A percentile compares a stretch with the other conserved stretches of the same genome.
Evolutionary conservation across 441 rosid species (phyloP).

Genomic region (Adansonia rubrostipa): DNA sequence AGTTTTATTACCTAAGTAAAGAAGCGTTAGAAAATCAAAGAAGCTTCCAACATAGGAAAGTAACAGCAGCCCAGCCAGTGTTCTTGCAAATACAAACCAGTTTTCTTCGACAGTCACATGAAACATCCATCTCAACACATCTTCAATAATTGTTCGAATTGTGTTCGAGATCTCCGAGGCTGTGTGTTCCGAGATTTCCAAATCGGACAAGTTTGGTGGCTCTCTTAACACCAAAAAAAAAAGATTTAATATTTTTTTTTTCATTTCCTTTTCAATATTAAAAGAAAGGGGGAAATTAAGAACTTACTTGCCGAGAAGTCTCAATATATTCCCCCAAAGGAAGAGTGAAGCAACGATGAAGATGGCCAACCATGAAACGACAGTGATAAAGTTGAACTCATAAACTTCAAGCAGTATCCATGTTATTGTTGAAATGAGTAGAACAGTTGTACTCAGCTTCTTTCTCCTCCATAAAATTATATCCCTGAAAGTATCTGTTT

Average conservation of each 20-base stretch:
- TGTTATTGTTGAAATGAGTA: conserved; percentile 46
- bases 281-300: neutral
- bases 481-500: conserved; percentile 43
- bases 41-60: conserved; percentile 50
- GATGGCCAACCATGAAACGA: conserved; percentile 57
- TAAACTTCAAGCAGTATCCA: conserved; percentile 57
- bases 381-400: conserved; percentile 50
- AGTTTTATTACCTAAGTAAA: conserved; percentile 46
- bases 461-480: conserved; percentile 66
- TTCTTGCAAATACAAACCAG: conserved; percentile 47
- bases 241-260: neutral
- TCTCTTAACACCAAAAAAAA: conserved; percentile 35
- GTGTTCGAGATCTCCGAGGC: conserved; percentile 38
- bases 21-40: conserved; percentile 48
- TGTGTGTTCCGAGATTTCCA: conserved; percentile 48
- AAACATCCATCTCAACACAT: conserved; percentile 51
- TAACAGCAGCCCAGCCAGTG: conserved; percentile 41
- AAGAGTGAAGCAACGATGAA: conserved; percentile 44
- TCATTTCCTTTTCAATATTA: neutral
- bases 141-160: conserved; percentile 36
- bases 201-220: conserved; percentile 43
- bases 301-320: conserved; percentile 66
- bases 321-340: conserved; percentile 57
- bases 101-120: conserved; percentile 47
- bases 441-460: conserved; percentile 42